Evolutionary conservation across 345 rosid species (phyloP).

Genomic region (Aquilaria yunnanensis): DNA sequence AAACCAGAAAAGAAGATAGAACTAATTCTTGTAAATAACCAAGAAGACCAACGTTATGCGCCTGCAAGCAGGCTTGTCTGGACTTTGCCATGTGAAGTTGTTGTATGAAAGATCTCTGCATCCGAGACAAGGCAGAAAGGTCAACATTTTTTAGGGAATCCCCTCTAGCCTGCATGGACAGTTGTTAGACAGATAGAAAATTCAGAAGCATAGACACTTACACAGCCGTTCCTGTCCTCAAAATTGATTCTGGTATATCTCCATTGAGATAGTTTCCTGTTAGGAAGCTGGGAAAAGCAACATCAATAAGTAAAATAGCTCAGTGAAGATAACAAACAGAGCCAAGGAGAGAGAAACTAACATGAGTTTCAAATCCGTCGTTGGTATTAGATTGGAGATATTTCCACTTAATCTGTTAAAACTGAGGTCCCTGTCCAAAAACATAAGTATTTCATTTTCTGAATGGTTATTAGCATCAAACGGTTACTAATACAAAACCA

Average conservation of each 20-base stretch:
- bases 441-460: not conserved
- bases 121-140: constrained; percentile 13
- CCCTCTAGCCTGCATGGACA: not conserved
- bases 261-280: constrained; percentile 21
- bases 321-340: not conserved
- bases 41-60: not conserved
- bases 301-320: not conserved
- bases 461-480: not conserved
- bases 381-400: constrained; percentile 9
- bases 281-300: constrained; percentile 18
- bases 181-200: not conserved
- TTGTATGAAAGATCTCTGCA: constrained; percentile 81
- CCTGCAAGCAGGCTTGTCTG: constrained; percentile 25
- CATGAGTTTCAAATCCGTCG: constrained; percentile 11
- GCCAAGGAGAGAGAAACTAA: not conserved
- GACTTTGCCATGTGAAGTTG: constrained; percentile 46
- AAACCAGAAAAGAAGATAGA: constrained; percentile 1
- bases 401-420: constrained; percentile 17
- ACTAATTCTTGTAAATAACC: not conserved
- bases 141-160: not conserved
- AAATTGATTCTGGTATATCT: constrained; percentile 18
- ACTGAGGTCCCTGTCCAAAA: constrained; percentile 27
- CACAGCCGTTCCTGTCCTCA: constrained; percentile 25
- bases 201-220: constrained; percentile 10
- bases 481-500: too few relatives aligned